Conservation (phyloP, 2,329 filamentous ascomycete species). For the Geoglossum cookeanum region DNA sequence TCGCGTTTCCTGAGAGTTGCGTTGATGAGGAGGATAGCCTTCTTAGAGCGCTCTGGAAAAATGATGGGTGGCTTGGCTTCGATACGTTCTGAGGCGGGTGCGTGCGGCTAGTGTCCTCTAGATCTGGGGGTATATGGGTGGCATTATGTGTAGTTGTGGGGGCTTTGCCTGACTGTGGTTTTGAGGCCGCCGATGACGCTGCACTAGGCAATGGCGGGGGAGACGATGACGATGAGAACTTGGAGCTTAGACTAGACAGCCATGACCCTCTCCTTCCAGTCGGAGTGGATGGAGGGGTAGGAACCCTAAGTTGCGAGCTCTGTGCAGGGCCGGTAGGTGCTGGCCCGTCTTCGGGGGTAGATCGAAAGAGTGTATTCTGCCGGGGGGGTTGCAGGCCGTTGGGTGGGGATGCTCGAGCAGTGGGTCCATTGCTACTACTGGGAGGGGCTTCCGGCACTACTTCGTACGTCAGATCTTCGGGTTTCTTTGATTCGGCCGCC, state of each 20-base stretch:
- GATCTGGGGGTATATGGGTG: slow-evolving; percentile 8
- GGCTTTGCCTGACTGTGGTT: slow-evolving; percentile 4
- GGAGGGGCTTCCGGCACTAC: not conserved
- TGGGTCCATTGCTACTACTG: not conserved
- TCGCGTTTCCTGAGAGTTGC: slow-evolving; percentile 22
- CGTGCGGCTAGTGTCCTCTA: slow-evolving; percentile 25
- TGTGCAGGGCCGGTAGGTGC: not conserved
- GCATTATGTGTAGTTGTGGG: not conserved
- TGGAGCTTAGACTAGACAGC: slow-evolving; percentile 85
- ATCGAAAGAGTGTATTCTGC: not conserved
- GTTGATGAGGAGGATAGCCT: slow-evolving; percentile 56
- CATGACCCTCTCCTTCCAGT: slow-evolving; percentile 56
- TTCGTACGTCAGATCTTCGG: not conserved
- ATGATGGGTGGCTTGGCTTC: slow-evolving; percentile 45
- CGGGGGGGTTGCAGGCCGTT: not conserved
- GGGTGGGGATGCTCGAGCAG: not conserved
- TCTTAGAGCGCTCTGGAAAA: slow-evolving; percentile 64
- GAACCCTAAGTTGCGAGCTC: not conserved
- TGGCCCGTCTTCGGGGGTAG: not conserved
- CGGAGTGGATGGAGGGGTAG: slow-evolving; percentile 17
- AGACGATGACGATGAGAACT: slow-evolving; percentile 54
- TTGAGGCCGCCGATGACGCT: slow-evolving; percentile 13
- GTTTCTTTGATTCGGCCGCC: not conserved
- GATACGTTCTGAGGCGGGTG: slow-evolving; percentile 61
- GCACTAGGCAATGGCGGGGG: slow-evolving; percentile 14